A percentile compares a stretch with the other conserved stretches of the same genome.
Conservation (phyloP, 768 basidiomycete genomes). For the Hypholoma fasciculare region DNA sequence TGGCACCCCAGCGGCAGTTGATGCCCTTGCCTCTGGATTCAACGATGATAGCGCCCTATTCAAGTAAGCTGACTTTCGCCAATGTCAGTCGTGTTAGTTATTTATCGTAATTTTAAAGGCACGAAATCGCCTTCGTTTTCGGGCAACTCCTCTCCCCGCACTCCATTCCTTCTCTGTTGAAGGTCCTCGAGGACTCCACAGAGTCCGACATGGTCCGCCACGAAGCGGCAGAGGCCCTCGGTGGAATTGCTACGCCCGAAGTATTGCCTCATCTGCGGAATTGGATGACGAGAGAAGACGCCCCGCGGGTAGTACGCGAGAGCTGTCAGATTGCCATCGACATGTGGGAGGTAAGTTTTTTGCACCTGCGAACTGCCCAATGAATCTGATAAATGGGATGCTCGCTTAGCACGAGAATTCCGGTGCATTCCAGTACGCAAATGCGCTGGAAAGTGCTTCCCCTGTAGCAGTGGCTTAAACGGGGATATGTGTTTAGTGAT, state of each 20-base stretch:
- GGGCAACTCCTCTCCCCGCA: constrained; percentile 91
- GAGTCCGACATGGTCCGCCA: constrained; percentile 98
- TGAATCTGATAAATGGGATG: background rate
- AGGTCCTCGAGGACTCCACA: constrained; percentile 65
- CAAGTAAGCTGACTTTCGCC: constrained; percentile 52
- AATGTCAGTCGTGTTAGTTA: background rate
- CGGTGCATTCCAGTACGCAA: constrained; percentile 77
- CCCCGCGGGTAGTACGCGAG: constrained; percentile 89
- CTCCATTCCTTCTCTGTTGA: constrained; percentile 81
- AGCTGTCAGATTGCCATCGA: constrained; percentile 96
- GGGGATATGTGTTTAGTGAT: background rate
- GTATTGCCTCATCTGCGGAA: constrained; percentile 85
- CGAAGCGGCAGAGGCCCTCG: constrained; percentile 97
- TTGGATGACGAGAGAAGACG: constrained; percentile 77
- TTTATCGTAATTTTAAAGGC: constrained; percentile 44
- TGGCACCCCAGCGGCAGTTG: constrained; percentile 80
- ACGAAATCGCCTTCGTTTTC: constrained; percentile 98
- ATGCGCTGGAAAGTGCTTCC: constrained; percentile 30
- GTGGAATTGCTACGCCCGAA: constrained; percentile 94
- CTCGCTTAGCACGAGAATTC: constrained; percentile 72
- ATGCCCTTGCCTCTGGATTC: constrained; percentile 91
- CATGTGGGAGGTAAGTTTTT: constrained; percentile 84
- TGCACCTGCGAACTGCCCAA: background rate
- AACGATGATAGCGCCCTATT: constrained; percentile 87
- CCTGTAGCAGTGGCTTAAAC: constrained; percentile 12